Conservation (phyloP, 495 filamentous ascomycete genomes). For the Alectoria sarmentosa region DNA sequence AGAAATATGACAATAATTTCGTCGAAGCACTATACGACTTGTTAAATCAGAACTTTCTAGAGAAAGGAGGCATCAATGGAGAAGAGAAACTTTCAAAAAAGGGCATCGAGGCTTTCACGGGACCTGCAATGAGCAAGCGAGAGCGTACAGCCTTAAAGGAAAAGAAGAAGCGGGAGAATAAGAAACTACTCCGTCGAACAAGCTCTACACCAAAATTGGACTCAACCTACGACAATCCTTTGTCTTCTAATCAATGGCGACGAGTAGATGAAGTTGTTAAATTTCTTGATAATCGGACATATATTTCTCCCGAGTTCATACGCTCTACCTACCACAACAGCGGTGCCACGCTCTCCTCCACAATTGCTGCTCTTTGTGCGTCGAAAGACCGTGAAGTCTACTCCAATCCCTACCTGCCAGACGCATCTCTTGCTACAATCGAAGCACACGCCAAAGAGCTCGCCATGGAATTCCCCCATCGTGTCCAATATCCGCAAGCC, state of each 20-base stretch:
- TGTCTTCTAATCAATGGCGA: slow-evolving; percentile 48
- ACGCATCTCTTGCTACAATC: slow-evolving; percentile 25
- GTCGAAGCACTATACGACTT: slow-evolving; percentile 73
- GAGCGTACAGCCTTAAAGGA: slow-evolving; percentile 28
- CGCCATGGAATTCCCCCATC: slow-evolving; percentile 42
- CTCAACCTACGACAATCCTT: slow-evolving; percentile 22
- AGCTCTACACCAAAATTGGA: slow-evolving; percentile 23
- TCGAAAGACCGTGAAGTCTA: neutral
- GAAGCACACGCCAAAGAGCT: slow-evolving; percentile 48
- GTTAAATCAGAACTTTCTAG: slow-evolving; percentile 65
- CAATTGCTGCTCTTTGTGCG: slow-evolving; percentile 44
- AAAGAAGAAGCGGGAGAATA: slow-evolving; percentile 38
- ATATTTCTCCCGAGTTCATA: slow-evolving; percentile 44
- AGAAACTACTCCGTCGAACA: slow-evolving; percentile 24
- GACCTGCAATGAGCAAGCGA: slow-evolving; percentile 31
- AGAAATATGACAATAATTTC: slow-evolving; percentile 55
- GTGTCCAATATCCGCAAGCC: slow-evolving; percentile 38
- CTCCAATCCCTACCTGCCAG: slow-evolving; percentile 19
- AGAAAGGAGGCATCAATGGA: slow-evolving; percentile 39
- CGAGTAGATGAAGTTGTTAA: slow-evolving; percentile 49
- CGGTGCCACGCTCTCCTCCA: slow-evolving; percentile 48
- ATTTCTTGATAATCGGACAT: slow-evolving; percentile 46
- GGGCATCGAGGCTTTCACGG: slow-evolving; percentile 73
- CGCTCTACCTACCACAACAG: slow-evolving; percentile 56
- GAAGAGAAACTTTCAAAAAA: too few relatives aligned